These are phyloP conservation scores for Microdochium nivale DNA, from an alignment of 2,329 filamentous ascomycete genomes.

Conservation along the genomic window DNA sequence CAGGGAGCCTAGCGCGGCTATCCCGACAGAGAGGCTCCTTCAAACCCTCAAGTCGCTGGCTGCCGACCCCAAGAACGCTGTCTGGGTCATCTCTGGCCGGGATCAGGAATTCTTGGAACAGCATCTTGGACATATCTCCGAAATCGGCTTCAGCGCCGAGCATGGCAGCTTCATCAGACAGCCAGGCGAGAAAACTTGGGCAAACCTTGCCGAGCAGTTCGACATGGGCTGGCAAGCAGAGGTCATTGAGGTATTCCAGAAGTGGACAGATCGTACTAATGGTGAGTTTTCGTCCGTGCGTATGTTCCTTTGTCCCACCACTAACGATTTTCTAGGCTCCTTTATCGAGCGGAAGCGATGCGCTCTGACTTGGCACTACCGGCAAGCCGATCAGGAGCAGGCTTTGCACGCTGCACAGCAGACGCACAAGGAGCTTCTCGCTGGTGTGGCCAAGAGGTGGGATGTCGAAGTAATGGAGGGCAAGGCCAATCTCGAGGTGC, in stretches of 20 bases:
- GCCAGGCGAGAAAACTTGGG: constrained; percentile 70
- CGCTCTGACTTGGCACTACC: constrained; percentile 95
- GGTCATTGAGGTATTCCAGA: constrained; percentile 75
- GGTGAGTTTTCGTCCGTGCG: constrained; percentile 41
- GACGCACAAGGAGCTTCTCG: constrained; percentile 74
- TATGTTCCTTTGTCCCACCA: not conserved
- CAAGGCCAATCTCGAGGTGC: constrained; percentile 93
- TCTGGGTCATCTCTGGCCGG: constrained; percentile 98
- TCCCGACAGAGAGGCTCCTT: constrained; percentile 78
- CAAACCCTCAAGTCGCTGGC: constrained; percentile 72
- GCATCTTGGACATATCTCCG: constrained; percentile 83
- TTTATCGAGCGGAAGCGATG: constrained; percentile 94
- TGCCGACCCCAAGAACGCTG: constrained; percentile 70
- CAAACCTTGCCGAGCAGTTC: constrained; percentile 76
- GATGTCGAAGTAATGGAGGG: constrained; percentile 95
- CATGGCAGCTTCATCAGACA: constrained; percentile 92
- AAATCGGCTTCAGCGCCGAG: constrained; percentile 90
- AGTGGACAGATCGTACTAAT: constrained; percentile 78
- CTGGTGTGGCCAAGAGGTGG: constrained; percentile 67
- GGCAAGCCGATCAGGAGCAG: constrained; percentile 78
- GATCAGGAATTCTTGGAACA: constrained; percentile 87
- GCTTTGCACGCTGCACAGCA: constrained; percentile 71
- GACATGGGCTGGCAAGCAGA: constrained; percentile 92
- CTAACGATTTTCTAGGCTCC: constrained; percentile 46
- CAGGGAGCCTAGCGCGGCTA: constrained; percentile 77